Conservation (phyloP, 331 rosid genomes). For the Dryas integrifolia region DNA sequence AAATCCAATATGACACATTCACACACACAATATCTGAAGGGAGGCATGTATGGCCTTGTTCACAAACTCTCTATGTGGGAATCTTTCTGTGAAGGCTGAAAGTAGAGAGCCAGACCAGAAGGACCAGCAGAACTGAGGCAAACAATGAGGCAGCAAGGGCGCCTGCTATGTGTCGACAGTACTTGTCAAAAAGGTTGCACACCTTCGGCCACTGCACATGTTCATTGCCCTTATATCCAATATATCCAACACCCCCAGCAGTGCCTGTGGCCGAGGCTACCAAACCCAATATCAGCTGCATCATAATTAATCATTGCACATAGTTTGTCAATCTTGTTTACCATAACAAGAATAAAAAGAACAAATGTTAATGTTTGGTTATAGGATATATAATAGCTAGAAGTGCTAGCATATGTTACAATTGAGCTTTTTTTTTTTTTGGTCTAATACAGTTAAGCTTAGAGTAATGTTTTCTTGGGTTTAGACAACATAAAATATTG, state of each 20-base stretch:
- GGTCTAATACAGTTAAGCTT: too few relatives aligned
- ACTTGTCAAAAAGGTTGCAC: slow-evolving; percentile 58
- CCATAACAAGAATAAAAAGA: not conserved
- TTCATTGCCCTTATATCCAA: slow-evolving; percentile 71
- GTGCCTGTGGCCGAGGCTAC: slow-evolving; percentile 77
- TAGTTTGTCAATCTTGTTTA: slow-evolving; percentile 1
- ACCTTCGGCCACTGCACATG: slow-evolving; percentile 62
- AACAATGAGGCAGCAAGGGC: slow-evolving; percentile 64
- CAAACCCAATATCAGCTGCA: slow-evolving; percentile 73
- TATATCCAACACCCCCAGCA: slow-evolving; percentile 63
- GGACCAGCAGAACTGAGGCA: slow-evolving; percentile 50
- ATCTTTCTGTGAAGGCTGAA: slow-evolving; percentile 44
- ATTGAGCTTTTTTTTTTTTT: too few relatives aligned
- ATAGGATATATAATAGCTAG: too few relatives aligned
- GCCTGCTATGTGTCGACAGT: slow-evolving; percentile 54
- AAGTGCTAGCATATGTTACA: too few relatives aligned
- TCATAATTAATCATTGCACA: not conserved
- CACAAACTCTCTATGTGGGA: slow-evolving; percentile 45
- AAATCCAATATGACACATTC: not conserved
- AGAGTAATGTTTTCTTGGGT: too few relatives aligned
- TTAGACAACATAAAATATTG: too few relatives aligned
- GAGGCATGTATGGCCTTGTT: not conserved
- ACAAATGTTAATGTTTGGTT: too few relatives aligned
- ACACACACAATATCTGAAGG: not conserved
- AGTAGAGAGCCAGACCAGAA: slow-evolving; percentile 72